Conservation (phyloP, 257 asterid genomes). For the Buddleja alternifolia region DNA sequence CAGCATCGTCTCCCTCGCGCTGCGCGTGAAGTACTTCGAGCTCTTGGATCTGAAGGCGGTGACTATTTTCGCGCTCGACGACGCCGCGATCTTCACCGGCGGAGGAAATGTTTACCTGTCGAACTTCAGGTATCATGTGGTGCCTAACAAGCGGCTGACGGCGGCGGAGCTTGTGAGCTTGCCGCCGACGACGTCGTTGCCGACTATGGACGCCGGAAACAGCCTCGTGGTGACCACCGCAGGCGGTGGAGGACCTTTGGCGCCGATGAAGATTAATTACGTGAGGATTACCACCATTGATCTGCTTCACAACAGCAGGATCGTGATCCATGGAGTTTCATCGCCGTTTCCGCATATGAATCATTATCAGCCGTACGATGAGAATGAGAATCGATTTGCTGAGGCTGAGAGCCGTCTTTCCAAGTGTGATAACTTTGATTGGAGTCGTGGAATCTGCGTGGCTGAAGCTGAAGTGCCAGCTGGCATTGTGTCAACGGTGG, state of each 20-base stretch:
- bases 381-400: constrained; percentile 24
- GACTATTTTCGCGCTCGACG: constrained; percentile 73
- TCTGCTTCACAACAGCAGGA: constrained; percentile 65
- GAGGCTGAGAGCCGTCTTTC: constrained; percentile 43
- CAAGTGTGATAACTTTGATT: constrained; percentile 41
- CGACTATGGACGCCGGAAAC: constrained; percentile 58
- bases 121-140: constrained; percentile 65
- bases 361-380: constrained; percentile 33
- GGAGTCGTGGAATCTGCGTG: constrained; percentile 55
- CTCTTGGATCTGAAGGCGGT: constrained; percentile 54
- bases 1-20: constrained; percentile 68
- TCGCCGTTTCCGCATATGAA: constrained; percentile 66
- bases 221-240: constrained; percentile 62
- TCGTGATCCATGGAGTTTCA: constrained; percentile 61
- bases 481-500: constrained; percentile 43
- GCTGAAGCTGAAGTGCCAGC: constrained; percentile 53
- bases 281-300: constrained; percentile 55
- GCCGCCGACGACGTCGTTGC: constrained; percentile 46
- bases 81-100: constrained; percentile 55
- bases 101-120: constrained; percentile 57
- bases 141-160: constrained; percentile 61
- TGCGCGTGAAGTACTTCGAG: constrained; percentile 60
- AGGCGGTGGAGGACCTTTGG: constrained; percentile 61
- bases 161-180: constrained; percentile 64
- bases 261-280: constrained; percentile 64